Conservation (phyloP, 345 rosid genomes). For the Erodium maritimum region DNA sequence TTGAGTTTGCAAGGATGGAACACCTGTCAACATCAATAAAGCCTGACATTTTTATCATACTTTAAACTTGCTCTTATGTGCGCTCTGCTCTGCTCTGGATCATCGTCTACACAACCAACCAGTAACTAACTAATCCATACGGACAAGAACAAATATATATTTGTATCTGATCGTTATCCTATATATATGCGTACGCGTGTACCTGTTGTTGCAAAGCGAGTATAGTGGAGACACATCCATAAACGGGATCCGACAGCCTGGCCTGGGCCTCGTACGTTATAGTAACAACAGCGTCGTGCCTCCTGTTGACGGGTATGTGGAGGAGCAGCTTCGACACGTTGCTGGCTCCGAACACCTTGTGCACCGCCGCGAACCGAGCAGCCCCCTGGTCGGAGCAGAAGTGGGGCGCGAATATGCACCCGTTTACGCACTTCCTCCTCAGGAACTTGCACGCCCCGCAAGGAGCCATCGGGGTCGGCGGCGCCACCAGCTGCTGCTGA, state of each 20-base stretch:
- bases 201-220: slow-evolving; percentile 95
- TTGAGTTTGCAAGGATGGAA: background rate
- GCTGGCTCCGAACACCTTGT: slow-evolving; percentile 94
- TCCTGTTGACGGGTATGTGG: slow-evolving; percentile 68
- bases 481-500: background rate
- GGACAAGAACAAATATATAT: too few relatives aligned
- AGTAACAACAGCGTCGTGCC: slow-evolving; percentile 88
- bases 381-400: slow-evolving; percentile 91
- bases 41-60: too few relatives aligned
- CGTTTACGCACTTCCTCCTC: slow-evolving; percentile 81
- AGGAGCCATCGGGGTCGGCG: slow-evolving; percentile 36
- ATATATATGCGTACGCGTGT: too few relatives aligned
- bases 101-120: too few relatives aligned
- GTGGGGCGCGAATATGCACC: slow-evolving; percentile 92
- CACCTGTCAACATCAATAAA: background rate
- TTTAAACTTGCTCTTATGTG: background rate
- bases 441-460: slow-evolving; percentile 98
- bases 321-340: slow-evolving; percentile 75
- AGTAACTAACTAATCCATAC: too few relatives aligned
- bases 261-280: slow-evolving; percentile 94
- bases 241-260: slow-evolving; percentile 87
- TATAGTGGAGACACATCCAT: slow-evolving; percentile 87
- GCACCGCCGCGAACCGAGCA: slow-evolving; percentile 89
- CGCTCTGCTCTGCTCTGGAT: background rate
- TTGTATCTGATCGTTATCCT: too few relatives aligned